Conservation (phyloP, 768 basidiomycete species). For the Tulasnella sp. region DNA sequence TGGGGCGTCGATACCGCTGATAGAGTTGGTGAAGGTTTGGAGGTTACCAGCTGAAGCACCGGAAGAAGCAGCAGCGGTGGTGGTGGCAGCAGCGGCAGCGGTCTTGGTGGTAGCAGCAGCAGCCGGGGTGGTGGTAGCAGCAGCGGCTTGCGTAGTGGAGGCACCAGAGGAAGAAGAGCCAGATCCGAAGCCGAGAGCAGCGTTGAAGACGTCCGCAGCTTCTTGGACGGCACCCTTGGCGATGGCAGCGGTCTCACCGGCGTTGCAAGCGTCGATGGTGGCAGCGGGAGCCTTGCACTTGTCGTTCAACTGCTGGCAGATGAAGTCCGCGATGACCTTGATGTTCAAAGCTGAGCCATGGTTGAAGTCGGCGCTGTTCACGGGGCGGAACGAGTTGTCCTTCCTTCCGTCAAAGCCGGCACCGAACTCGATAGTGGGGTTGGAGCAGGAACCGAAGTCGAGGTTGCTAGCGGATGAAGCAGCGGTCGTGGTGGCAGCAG, state of each 20-base stretch:
- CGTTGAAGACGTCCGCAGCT: constrained; percentile 20
- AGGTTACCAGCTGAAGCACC: constrained; percentile 39
- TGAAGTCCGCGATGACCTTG: background rate
- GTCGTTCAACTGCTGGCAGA: constrained; percentile 12
- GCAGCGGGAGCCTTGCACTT: constrained; percentile 18
- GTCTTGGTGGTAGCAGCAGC: constrained; percentile 14
- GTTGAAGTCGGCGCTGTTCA: constrained; percentile 21
- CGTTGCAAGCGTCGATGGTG: constrained; percentile 3
- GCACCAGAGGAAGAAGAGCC: constrained; percentile 30
- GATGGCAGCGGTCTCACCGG: background rate
- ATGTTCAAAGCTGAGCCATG: constrained; percentile 20
- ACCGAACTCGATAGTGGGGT: constrained; percentile 27
- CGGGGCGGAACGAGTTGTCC: constrained; percentile 23
- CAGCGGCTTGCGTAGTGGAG: constrained; percentile 28
- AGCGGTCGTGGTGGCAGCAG: background rate
- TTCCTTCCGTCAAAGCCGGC: constrained; percentile 24
- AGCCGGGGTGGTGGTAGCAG: constrained; percentile 18
- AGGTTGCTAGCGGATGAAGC: background rate
- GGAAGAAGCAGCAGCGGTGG: constrained; percentile 27
- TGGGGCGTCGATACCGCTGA: constrained; percentile 46
- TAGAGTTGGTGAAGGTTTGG: constrained; percentile 51
- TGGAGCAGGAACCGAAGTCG: constrained; percentile 26
- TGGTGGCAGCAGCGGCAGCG: constrained; percentile 21
- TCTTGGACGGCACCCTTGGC: background rate
- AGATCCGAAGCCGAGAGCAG: constrained; percentile 15